A percentile compares a stretch with the other conserved stretches of the same genome.
phyloP scores from a whole-genome alignment of 2,329 filamentous ascomycete species.

The Trematosphaeria pertusa region DNA sequence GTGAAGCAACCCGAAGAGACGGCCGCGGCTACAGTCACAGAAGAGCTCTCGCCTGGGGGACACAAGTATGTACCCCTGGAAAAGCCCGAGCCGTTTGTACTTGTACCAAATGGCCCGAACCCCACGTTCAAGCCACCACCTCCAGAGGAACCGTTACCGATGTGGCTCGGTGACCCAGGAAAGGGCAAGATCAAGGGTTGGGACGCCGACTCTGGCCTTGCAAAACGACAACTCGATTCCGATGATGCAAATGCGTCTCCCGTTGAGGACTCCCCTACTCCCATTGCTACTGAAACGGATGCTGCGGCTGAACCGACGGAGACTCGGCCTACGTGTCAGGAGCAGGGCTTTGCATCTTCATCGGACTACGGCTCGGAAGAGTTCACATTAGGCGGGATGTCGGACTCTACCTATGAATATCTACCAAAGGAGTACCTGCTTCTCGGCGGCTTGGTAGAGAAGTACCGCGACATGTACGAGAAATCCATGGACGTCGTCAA shows the following conservation, averaged over 20 bases:
- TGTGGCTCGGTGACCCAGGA: constrained; percentile 12
- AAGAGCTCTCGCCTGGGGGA: constrained; percentile 33
- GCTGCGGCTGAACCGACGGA: constrained; percentile 15
- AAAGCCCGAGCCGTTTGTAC: constrained; percentile 36
- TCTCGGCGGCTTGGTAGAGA: constrained; percentile 54
- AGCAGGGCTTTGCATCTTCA: constrained; percentile 63
- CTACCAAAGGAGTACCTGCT: constrained; percentile 57
- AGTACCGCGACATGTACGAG: constrained; percentile 65
- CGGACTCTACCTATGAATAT: constrained; percentile 52
- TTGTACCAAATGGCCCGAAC: constrained; percentile 27
- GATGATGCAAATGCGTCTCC: constrained; percentile 20
- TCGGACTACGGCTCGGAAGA: constrained; percentile 55
- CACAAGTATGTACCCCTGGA: constrained; percentile 43
- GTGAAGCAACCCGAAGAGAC: neutral
- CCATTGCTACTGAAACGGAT: constrained; percentile 13
- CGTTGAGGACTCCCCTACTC: constrained; percentile 7
- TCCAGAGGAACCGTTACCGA: constrained; percentile 15
- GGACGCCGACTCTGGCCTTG: constrained; percentile 21
- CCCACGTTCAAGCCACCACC: constrained; percentile 20
- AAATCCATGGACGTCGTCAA: constrained; percentile 53
- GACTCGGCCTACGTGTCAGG: constrained; percentile 37
- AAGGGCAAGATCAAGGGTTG: constrained; percentile 31
- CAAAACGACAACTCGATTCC: constrained; percentile 34
- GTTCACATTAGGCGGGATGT: constrained; percentile 49
- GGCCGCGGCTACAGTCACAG: constrained; percentile 19